Conservation (phyloP, 2,329 filamentous ascomycete genomes). For the Pseudopyricularia cyperi region DNA sequence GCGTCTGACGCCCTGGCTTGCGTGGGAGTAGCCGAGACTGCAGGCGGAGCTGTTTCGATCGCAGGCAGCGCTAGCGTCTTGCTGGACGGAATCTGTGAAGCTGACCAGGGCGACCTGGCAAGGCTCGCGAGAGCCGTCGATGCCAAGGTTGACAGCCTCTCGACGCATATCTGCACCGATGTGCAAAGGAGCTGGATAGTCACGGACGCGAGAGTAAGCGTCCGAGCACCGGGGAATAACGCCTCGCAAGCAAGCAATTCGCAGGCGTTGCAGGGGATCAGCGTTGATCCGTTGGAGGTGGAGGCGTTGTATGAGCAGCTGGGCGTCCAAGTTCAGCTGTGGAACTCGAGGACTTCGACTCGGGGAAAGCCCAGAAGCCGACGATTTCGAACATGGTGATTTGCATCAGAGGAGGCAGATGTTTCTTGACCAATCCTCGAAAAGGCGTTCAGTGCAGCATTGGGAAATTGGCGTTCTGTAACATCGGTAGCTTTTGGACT, state of each 20-base stretch:
- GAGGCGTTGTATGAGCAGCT: constrained; percentile 10
- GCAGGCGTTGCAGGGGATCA: constrained; percentile 7
- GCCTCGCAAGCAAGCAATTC: constrained; percentile 1
- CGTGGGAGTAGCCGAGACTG: neutral
- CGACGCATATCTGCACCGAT: constrained; percentile 28
- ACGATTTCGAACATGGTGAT: neutral
- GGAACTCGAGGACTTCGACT: neutral
- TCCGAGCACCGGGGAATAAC: constrained; percentile 9
- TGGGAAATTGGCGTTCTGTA: neutral
- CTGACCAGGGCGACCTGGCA: neutral
- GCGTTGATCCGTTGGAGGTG: constrained; percentile 16
- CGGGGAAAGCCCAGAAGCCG: neutral
- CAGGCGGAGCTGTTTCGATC: neutral
- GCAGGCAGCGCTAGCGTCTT: constrained; percentile 2
- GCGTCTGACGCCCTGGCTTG: neutral
- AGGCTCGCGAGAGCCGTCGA: constrained; percentile 8
- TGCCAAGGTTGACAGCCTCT: constrained; percentile 24
- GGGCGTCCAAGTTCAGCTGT: neutral
- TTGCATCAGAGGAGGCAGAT: too few relatives aligned
- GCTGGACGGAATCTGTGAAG: constrained; percentile 1
- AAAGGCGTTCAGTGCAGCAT: neutral
- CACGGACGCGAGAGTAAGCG: constrained; percentile 8
- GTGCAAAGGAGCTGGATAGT: constrained; percentile 29
- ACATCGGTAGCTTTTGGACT: neutral
- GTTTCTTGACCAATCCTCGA: too few relatives aligned